A percentile compares a stretch with the other conserved stretches of the same genome.
phyloP scores from a whole-genome alignment of 2,329 filamentous ascomycete genomes.

The Colletotrichum chlorophyti region DNA sequence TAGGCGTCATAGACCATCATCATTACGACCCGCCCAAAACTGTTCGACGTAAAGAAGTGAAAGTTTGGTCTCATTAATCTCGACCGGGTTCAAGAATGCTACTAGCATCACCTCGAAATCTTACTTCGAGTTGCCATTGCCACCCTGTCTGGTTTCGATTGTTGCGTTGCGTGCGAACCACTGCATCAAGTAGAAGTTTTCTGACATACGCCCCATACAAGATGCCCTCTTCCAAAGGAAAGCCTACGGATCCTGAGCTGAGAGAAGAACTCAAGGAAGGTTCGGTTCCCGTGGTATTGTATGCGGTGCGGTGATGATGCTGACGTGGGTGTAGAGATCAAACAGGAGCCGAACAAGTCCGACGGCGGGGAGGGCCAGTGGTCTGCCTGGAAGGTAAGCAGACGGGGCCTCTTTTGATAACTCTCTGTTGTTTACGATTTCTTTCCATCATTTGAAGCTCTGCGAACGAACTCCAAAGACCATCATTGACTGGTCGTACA shows the following conservation, averaged over 20 bases:
- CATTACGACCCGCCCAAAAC: no score
- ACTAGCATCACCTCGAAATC: no score
- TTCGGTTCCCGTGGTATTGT: constrained; percentile 2
- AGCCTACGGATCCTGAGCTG: constrained; percentile 47
- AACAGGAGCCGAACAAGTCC: constrained; percentile 48
- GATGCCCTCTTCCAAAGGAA: constrained; percentile 49
- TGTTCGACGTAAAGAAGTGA: no score
- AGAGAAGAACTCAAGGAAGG: constrained; percentile 47
- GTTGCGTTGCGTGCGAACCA: no score
- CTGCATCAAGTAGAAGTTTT: background rate
- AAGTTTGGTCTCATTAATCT: no score
- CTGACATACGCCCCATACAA: background rate
- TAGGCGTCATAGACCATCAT: constrained; percentile 28
- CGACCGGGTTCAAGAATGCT: background rate
- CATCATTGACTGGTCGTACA: constrained; percentile 2
- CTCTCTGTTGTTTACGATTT: no score
- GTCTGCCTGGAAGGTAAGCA: constrained; percentile 31
- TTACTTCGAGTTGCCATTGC: no score
- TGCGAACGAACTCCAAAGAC: accelerated
- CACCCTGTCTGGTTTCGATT: no score
- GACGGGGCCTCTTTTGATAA: no score
- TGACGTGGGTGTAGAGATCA: constrained; percentile 40
- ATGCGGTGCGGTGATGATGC: accelerated
- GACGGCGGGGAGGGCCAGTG: constrained; percentile 44
- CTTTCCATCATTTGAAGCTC: accelerated